Conservation (phyloP, 2,329 filamentous ascomycete species). For the Xylariaceae sp. region DNA sequence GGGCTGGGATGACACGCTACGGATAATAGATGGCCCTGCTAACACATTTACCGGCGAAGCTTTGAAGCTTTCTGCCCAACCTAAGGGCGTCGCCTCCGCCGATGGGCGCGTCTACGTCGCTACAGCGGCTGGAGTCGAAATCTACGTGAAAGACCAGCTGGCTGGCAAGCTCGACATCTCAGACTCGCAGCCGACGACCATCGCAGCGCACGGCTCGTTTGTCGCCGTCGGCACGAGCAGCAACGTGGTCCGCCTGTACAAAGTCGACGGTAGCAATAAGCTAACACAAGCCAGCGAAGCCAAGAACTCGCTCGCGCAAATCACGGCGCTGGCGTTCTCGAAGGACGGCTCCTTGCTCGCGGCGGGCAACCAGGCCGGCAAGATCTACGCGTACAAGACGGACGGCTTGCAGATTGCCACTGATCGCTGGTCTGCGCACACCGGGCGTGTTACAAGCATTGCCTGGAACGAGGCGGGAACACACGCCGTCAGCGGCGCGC, state of each 20-base stretch:
- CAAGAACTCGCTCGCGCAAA: slow-evolving; percentile 70
- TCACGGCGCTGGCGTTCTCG: slow-evolving; percentile 86
- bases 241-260: slow-evolving; percentile 78
- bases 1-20: slow-evolving; percentile 92
- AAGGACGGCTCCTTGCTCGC: slow-evolving; percentile 77
- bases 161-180: slow-evolving; percentile 64
- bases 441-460: slow-evolving; percentile 61
- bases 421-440: slow-evolving; percentile 71
- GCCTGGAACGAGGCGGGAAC: slow-evolving; percentile 80
- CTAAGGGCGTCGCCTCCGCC: slow-evolving; percentile 56
- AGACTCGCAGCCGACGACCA: slow-evolving; percentile 67
- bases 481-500: slow-evolving; percentile 79
- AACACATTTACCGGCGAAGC: slow-evolving; percentile 76
- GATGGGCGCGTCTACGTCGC: slow-evolving; percentile 54
- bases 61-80: slow-evolving; percentile 76
- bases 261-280: slow-evolving; percentile 60
- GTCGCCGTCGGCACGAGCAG: slow-evolving; percentile 80
- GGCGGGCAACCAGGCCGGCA: slow-evolving; percentile 81
- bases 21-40: slow-evolving; percentile 75
- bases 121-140: slow-evolving; percentile 61
- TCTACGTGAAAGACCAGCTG: slow-evolving; percentile 64
- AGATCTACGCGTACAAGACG: slow-evolving; percentile 81
- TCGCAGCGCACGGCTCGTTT: slow-evolving; percentile 70
- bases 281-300: slow-evolving; percentile 63
- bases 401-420: slow-evolving; percentile 69